Conservation (phyloP, 176 grass and related monocot genomes). For the Saccharum officinarum region DNA sequence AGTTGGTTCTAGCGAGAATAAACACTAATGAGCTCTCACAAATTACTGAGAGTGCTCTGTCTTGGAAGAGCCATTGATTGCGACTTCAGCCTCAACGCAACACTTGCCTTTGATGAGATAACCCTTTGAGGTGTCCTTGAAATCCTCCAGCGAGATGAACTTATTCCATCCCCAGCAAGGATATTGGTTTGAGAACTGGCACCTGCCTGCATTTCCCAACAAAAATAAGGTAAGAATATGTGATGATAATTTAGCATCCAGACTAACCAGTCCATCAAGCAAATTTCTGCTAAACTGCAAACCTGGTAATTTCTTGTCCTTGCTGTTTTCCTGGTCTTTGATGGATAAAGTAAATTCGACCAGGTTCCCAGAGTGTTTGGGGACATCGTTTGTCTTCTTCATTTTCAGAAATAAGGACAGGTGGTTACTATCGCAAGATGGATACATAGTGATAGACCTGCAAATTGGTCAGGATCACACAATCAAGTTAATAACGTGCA, state of each 20-base stretch:
- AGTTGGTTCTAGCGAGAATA: not conserved
- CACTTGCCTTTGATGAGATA: not conserved
- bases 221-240: not conserved
- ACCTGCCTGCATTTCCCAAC: not conserved
- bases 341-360: not conserved
- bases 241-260: not conserved
- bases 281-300: not conserved
- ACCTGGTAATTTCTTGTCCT: not conserved
- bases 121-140: not conserved
- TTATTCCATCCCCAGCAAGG: not conserved
- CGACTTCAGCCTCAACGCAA: not conserved
- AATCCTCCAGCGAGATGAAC: conserved; percentile 15
- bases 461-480: not conserved
- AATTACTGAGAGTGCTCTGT: not conserved
- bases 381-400: not conserved
- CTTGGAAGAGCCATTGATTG: not conserved
- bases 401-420: not conserved
- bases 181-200: not conserved
- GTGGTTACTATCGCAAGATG: not conserved
- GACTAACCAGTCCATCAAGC: not conserved
- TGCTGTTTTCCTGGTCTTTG: conserved; percentile 4
- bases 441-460: not conserved
- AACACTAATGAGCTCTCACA: not conserved
- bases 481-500: too few relatives aligned
- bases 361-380: not conserved